A percentile compares a stretch with the other conserved stretches of the same genome.
Evolutionary conservation across 1,139 yeast genomes (phyloP).

Genomic region (Yamadazyma blattariae): DNA sequence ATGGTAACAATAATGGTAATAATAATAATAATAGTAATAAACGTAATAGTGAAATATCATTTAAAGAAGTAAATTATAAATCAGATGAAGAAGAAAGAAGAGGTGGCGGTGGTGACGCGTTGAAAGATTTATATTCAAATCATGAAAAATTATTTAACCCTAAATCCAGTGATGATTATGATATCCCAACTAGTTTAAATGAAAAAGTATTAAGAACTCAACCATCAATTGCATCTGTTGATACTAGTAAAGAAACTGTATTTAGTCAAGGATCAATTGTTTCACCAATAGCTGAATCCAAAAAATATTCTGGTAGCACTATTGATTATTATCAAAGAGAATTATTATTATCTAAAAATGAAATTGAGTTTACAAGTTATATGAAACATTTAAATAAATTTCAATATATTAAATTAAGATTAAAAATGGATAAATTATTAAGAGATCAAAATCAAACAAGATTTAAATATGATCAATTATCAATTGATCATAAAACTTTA

Average conservation of each 20-base stretch:
- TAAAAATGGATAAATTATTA: slow-evolving; percentile 24
- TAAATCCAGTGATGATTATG: slow-evolving; percentile 6
- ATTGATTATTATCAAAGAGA: slow-evolving; percentile 56
- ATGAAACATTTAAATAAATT: slow-evolving; percentile 51
- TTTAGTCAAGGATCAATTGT: slow-evolving; percentile 4
- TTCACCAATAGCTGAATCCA: slow-evolving; percentile 1
- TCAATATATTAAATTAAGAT: slow-evolving; percentile 38
- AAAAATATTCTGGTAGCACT: slow-evolving; percentile 19
- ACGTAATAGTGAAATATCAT: slow-evolving; percentile 17
- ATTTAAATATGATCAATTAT: slow-evolving; percentile 12
- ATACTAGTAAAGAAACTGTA: slow-evolving; percentile 12
- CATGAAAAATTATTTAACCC: slow-evolving; percentile 34
- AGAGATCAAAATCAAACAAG: slow-evolving; percentile 6
- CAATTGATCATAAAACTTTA: slow-evolving; percentile 7
- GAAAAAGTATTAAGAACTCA: slow-evolving; percentile 10
- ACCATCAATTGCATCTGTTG: slow-evolving; percentile 13
- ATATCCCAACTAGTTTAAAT: slow-evolving; percentile 9
- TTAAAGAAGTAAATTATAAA: slow-evolving; percentile 23
- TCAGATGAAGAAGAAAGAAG: slow-evolving; percentile 5
- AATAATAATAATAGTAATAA: neutral
- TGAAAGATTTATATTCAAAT: slow-evolving; percentile 25
- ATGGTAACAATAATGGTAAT: too few relatives aligned
- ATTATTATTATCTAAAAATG: slow-evolving; percentile 55
- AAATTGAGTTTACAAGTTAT: slow-evolving; percentile 59
- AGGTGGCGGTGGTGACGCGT: slow-evolving; percentile 17